Base-by-base conservation (phyloP, 2,329 filamentous ascomycete species). In the Sphaerulina populicola region DNA sequence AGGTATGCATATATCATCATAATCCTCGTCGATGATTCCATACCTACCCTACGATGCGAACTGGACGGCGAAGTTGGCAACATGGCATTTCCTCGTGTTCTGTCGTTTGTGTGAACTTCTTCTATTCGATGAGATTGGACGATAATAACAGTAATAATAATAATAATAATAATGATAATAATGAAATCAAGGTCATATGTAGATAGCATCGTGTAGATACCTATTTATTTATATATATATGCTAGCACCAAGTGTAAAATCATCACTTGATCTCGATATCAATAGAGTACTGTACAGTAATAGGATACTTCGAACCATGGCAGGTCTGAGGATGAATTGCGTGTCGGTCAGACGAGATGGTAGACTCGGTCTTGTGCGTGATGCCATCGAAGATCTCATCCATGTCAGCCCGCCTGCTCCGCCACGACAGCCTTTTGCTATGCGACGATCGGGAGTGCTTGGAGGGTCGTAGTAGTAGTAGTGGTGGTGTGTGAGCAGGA, bases 261-360 rank as follows among this genome's bases (percentile, higher is more conserved):
- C 4, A 4, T 44, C 41, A 44, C 31, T 38, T 38, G 33, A 52
- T 33, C 18, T 48, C 44, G 11, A 52, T 31, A 44, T 31, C 40
- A 36, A 52, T 44, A 14, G 44, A 48, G 35, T 40, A 45, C 29
- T 52, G 44, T 21, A 52, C 50, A 45, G 40, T 52, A 15, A 52
- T 52, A 6, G 50, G 48, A 18, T 31, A 11, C 8, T 40, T 38
- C 21, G 48, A 53, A 4, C 36, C 46, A 41, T 40, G 27, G 21
- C 41, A 45, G 39, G 41, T 42, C 33, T 48, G 46, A 6, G 41
- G 41, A 36, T 36, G 7, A 4, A 35, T 36, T 14, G 18, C 7
- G 11, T 39, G 18, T 30, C 42, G 51, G 15, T 49, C 44, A 6
- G 51, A 45, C 9, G 45, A 49, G 18, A 53, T 44, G 30, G 36